These are phyloP conservation scores for Condylostoma magnum DNA, from an alignment of 169 alveolate genomes.

Conservation along the genomic window DNA sequence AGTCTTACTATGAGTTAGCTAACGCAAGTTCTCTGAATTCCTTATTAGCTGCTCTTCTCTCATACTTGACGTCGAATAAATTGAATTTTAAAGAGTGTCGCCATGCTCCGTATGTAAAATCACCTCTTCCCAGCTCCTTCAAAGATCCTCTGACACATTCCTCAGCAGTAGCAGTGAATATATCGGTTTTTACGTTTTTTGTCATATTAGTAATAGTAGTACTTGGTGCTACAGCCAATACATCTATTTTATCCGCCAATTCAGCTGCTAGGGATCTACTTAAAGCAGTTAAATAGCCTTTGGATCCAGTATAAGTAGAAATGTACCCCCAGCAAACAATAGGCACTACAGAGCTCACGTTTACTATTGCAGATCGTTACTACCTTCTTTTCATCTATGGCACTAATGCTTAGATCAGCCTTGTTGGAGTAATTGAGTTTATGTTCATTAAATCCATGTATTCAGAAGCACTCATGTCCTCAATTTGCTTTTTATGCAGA, in stretches of 20 bases:
- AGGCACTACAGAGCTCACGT: neutral
- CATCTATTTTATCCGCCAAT: neutral
- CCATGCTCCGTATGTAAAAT: neutral
- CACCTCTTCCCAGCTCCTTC: neutral
- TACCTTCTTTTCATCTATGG: no score
- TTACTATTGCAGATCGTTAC: neutral
- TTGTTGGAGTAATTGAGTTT: no score
- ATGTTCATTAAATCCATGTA: no score
- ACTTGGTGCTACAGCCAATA: neutral
- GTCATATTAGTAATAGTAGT: neutral
- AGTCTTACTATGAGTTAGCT: no score
- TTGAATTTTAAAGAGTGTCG: no score
- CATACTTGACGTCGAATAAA: no score
- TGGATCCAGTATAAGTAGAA: neutral
- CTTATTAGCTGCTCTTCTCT: no score
- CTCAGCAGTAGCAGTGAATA: neutral
- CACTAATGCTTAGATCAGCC: no score
- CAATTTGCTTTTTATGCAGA: no score
- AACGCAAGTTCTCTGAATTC: no score
- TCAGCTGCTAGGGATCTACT: neutral
- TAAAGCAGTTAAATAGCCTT: neutral
- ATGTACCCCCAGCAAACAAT: neutral
- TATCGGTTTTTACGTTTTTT: neutral
- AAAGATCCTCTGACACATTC: neutral
- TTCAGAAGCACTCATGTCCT: no score